Evolutionary conservation across 129 eudicot genomes (phyloP).

Genomic region (Saussurea involucrata): DNA sequence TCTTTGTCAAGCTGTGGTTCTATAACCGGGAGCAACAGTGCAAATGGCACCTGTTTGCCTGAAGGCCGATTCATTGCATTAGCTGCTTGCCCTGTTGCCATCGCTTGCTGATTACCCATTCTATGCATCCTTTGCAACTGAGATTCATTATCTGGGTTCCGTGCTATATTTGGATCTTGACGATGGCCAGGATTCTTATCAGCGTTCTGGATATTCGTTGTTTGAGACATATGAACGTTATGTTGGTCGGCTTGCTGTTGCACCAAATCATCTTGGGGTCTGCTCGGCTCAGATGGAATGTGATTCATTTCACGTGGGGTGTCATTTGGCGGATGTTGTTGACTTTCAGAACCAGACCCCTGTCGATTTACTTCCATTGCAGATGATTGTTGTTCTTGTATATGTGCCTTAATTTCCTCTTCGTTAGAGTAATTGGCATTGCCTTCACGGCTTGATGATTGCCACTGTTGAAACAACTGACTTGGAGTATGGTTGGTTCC

Average conservation of each 20-base stretch:
- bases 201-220: constrained; percentile 35
- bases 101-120: constrained; percentile 43
- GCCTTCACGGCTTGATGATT: constrained; percentile 54
- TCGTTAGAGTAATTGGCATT: constrained; percentile 32
- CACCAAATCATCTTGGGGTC: constrained; percentile 26
- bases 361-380: constrained; percentile 39
- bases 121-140: constrained; percentile 42
- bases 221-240: constrained; percentile 35
- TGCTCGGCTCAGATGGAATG: constrained; percentile 24
- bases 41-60: constrained; percentile 70
- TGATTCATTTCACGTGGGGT: constrained; percentile 34
- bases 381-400: constrained; percentile 43
- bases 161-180: constrained; percentile 34
- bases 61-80: constrained; percentile 36
- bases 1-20: constrained; percentile 86
- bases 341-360: constrained; percentile 44
- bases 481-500: constrained; percentile 60
- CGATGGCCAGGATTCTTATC: constrained; percentile 37
- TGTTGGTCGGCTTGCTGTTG: constrained; percentile 41
- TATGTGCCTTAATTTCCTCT: constrained; percentile 37
- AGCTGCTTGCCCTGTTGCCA: constrained; percentile 37
- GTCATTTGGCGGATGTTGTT: constrained; percentile 41
- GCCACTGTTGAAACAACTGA: constrained; percentile 65
- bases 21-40: constrained; percentile 70
- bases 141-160: constrained; percentile 36